Evolutionary conservation across 129 eudicot genomes (phyloP).

Genomic region (Flaveria robusta): DNA sequence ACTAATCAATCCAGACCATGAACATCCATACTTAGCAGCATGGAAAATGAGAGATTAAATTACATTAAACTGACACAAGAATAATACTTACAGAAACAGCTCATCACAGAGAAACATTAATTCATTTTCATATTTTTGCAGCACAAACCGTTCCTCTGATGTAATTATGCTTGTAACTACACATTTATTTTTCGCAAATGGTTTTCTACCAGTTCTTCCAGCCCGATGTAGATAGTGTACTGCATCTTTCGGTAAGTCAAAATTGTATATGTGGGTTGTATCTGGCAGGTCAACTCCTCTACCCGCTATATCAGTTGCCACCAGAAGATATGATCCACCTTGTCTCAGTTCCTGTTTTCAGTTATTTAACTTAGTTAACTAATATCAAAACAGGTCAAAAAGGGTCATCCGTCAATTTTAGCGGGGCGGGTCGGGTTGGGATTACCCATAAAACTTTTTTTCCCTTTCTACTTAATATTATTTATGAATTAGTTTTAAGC

Average conservation of each 20-base stretch:
- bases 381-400: background rate
- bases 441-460: too few species aligned
- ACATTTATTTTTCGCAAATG: conserved; percentile 69
- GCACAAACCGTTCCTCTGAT: conserved; percentile 79
- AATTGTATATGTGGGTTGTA: conserved; percentile 94
- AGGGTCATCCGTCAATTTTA: background rate
- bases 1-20: background rate
- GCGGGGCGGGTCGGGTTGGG: background rate
- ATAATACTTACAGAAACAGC: conserved; percentile 42
- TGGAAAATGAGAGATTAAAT: background rate
- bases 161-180: conserved; percentile 76
- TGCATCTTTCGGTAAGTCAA: conserved; percentile 91
- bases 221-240: conserved; percentile 87
- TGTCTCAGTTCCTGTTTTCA: conserved; percentile 67
- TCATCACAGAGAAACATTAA: conserved; percentile 64
- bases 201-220: conserved; percentile 96
- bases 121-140: conserved; percentile 80
- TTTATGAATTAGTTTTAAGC: too few species aligned
- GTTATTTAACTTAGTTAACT: conserved; percentile 1
- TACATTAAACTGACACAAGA: background rate
- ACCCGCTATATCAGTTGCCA: conserved; percentile 92
- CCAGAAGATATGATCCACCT: conserved; percentile 70
- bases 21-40: background rate
- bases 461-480: background rate
- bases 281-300: conserved; percentile 96